Evolutionary conservation across 768 basidiomycete genomes (phyloP), one percentile per base, ranked within the genome.

Genomic region (Serendipita sp.): DNA sequence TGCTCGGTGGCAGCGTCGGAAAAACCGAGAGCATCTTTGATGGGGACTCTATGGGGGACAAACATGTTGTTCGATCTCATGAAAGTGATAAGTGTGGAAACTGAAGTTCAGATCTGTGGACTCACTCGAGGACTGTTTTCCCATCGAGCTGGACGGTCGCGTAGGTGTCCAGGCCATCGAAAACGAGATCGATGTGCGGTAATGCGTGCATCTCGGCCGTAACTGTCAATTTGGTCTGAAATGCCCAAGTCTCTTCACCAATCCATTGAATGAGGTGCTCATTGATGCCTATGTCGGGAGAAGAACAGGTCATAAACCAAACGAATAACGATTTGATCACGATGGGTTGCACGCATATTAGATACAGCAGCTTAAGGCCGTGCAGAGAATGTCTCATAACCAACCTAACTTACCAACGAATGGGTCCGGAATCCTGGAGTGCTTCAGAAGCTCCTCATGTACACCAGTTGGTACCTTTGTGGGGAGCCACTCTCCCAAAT

Each of bases 191-290:
- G 31, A 78, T 75, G 61, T 85, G 77, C 2, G 75, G 66, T 1
- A 74, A 70, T 0, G 68, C 65, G 17, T 84, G 70, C 50, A 84
- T 81, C 17, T 71, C 70, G 17, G 78, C 74, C 1, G 76, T 74
- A 20, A 83, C 74, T 3, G 71, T 68, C 69, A 96, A 85, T 1
- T 70, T 74, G 2, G 82, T 84, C 68, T 79, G 84, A 77, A 95
- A 97, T 20, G 77, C 75, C 94, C 94, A 96, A 38, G 84, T 80
- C 7, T 79, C 77, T 71, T 96, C 93, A 34, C 90, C 91, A 42
- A 96, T 76, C 94, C 93, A 94, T 75, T 95, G 93, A 14, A 91
- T 85, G 67, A 92, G 86, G 84, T 86, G 90, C 71, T 95, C 93
- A 65, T 86, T 78, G 64, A 91, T 74, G 11, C 85, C 88, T 45